Evolutionary conservation across 768 basidiomycete species (phyloP), one percentile per base, ranked within the genome.

Genomic region (Mycena rebaudengoi): DNA sequence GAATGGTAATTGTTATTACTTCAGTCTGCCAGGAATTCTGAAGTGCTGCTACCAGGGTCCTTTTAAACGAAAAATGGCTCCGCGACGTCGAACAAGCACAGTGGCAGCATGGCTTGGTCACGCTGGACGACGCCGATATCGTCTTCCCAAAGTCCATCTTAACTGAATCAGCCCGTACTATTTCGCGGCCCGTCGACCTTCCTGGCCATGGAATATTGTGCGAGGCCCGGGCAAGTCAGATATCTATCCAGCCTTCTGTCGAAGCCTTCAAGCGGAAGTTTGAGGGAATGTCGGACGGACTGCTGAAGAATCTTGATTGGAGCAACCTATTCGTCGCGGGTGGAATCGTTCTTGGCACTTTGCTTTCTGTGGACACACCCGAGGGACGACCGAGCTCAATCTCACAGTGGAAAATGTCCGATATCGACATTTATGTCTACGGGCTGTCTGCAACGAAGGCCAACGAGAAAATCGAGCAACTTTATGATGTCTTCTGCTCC

Each of bases 241-340:
- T 60, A 12, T 7, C 14, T 1, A 60, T 60, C 13, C 58, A 60
- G 16, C 48, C 46, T 11, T 60, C 58, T 3, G 32, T 45, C 11
- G 5, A 10, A 8, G 35, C 25, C 10, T 60, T 50, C 23, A 35
- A 41, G 23, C 12, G 18, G 14, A 14, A 7, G 13, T 58, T 58
- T 21, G 52, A 51, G 10, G 28, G 7, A 6, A 51, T 68, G 64
- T 57, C 67, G 7, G 41, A 57, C 16, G 41, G 56, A 13, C 32
- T 68, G 6, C 60, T 68, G 25, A n/a, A 29, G 4, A 56, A 60
- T 20, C 55, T 68, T 7, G 55, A 68, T 46, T 68, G 67, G 67
- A 40, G 28, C 23, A 68, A 68, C 26, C 30, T 68, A 49, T 46
- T 68, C 28, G 56, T 65, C 10, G 67, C 67, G 2, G 64, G 67